Evolutionary conservation across 306 rosid species (phyloP), one percentile per base, ranked within the genome.

Genomic region (Trichosanthes cucumerina): DNA sequence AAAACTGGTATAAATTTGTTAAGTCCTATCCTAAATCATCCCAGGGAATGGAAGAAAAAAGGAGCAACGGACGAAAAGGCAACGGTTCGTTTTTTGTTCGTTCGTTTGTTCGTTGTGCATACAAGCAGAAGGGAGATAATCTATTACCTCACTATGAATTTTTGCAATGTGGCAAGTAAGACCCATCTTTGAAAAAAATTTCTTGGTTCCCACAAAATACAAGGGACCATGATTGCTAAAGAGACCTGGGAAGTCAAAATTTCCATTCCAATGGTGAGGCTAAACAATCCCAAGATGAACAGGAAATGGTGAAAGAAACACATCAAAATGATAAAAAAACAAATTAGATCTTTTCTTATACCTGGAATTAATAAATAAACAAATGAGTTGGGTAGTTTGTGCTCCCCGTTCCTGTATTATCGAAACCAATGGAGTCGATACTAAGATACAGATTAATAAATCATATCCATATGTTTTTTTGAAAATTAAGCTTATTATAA

Each of bases 171-270:
- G 93, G 86, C 96, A 90, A 78, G 90, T 88, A 81, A 91, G 82
- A 81, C 98, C 97, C 97, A 92, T 89, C 89, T 88, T 92, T 6
- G 97, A 93, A 83, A 93, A 90, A 84, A 89, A 92, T 72, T 70
- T 88, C 92, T 90, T 92, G 53, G 91, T 87, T 44, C 89, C 91
- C 79, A 93, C 96, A 82, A 90, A 92, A 79, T 93, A 92, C 71
- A 93, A 86, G 58, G 97, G 93, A 78, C 93, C 89, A 52, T 89
- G 94, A 81, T 90, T 90, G 86, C 98, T 89, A 84, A 93, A 89
- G 79, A 93, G 96, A 80, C 96, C 97, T 93, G 88, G 26, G 79
- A 88, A 77, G 46, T 58, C 36, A 49, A 81, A 74, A n/a, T 72
- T 76, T 79, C 28, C 19, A 54, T 72, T 79, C 47, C 39, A 44